Evolutionary conservation across 805 yeast genomes (phyloP).

Genomic region (Monosporozyma yasuniensis): DNA sequence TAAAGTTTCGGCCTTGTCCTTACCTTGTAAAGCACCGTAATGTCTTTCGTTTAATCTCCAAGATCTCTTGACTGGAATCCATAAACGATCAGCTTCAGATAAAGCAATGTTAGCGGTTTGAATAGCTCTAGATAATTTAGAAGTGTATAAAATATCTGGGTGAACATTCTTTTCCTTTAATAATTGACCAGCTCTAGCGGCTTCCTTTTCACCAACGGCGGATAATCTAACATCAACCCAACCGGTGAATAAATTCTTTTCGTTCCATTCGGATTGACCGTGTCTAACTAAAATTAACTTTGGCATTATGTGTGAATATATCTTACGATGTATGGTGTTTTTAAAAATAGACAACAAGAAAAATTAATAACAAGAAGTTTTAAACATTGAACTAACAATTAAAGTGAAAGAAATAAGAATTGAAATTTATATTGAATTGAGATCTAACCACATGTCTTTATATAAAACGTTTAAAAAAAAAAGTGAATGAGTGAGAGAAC

Average conservation of each 20-base stretch:
- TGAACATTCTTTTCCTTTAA: conserved; percentile 75
- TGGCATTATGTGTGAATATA: conserved; percentile 29
- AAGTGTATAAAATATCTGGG: conserved; percentile 87
- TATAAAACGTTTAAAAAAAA: background rate
- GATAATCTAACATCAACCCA: conserved; percentile 94
- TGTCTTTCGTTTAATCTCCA: conserved; percentile 99
- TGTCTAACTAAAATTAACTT: conserved; percentile 91
- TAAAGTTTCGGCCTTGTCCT: conserved; percentile 91
- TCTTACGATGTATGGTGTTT: background rate
- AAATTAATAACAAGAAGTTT: background rate
- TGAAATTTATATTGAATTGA: background rate
- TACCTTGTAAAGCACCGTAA: conserved; percentile 97
- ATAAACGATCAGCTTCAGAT: conserved; percentile 78
- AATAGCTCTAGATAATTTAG: conserved; percentile 87
- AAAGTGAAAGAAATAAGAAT: background rate
- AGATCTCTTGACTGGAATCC: conserved; percentile 85
- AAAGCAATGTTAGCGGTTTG: conserved; percentile 95
- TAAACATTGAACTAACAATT: background rate
- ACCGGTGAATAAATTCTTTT: conserved; percentile 95
- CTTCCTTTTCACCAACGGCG: conserved; percentile 80
- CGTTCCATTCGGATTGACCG: conserved; percentile 99
- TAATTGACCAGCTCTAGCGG: conserved; percentile 86
- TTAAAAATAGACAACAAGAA: background rate
- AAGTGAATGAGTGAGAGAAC: background rate
- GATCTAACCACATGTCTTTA: background rate